Percentiles rank a stretch among this genome's conserved stretches.
Conservation (phyloP, 139 green algal genomes). For the Zygnema cylindricum region DNA sequence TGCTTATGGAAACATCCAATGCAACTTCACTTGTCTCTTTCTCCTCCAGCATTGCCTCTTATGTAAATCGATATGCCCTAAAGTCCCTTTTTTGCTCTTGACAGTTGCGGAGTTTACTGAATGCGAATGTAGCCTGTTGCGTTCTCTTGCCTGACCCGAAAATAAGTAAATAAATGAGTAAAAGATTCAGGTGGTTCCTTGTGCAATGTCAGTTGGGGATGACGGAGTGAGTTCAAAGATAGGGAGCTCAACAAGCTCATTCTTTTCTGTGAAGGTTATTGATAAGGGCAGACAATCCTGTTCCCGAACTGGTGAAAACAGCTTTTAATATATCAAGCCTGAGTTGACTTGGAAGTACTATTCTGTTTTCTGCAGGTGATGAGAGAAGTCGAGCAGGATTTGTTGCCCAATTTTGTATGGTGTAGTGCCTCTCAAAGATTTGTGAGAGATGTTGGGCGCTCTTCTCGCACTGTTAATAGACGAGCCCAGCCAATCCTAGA, state of each 20-base stretch:
- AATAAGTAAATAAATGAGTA: too few species aligned
- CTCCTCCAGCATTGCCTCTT: constrained; percentile 13
- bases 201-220: too few species aligned
- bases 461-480: background rate
- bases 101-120: too few species aligned
- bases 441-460: background rate
- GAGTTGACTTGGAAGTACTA: background rate
- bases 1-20: constrained; percentile 12
- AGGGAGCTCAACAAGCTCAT: too few species aligned
- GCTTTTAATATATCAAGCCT: too few species aligned
- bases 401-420: constrained; percentile 42
- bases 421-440: constrained; percentile 6
- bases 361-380: constrained; percentile 3
- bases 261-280: too few species aligned
- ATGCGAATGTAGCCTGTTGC: too few species aligned
- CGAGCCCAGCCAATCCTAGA: background rate
- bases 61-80: background rate
- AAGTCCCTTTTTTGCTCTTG: background rate
- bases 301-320: too few species aligned
- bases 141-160: too few species aligned
- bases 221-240: too few species aligned
- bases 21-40: constrained; percentile 21
- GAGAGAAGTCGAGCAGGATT: constrained; percentile 40
- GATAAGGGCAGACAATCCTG: too few species aligned
- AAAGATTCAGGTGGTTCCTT: too few species aligned